phyloP scores from a whole-genome alignment of 768 basidiomycete species.

The Psilocybe sp. region DNA sequence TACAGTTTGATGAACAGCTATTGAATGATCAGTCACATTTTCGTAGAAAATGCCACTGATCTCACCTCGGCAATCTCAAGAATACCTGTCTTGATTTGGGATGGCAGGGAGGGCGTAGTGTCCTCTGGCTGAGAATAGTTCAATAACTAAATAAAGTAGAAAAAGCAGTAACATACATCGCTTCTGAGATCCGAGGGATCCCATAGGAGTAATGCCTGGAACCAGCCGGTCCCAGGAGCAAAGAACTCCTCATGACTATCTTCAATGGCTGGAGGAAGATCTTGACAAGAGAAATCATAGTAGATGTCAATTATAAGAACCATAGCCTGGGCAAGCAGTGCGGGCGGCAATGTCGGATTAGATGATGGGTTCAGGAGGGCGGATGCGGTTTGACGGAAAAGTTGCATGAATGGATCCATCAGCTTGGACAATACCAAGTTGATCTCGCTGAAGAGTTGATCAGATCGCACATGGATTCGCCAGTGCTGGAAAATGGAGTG shows the following conservation, averaged over 20 bases:
- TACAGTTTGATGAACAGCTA: slow-evolving; percentile 83
- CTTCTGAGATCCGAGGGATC: slow-evolving; percentile 63
- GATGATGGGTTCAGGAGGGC: slow-evolving; percentile 44
- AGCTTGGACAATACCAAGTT: slow-evolving; percentile 87
- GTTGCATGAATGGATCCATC: slow-evolving; percentile 76
- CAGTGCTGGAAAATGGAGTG: slow-evolving; percentile 95
- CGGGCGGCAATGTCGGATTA: slow-evolving; percentile 31
- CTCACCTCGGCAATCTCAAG: slow-evolving; percentile 87
- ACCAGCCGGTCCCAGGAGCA: slow-evolving; percentile 61
- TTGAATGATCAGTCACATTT: slow-evolving; percentile 2
- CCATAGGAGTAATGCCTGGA: slow-evolving; percentile 82
- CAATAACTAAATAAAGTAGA: slow-evolving; percentile 6
- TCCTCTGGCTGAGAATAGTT: slow-evolving; percentile 63
- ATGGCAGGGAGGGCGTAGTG: slow-evolving; percentile 77
- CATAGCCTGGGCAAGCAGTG: slow-evolving; percentile 68
- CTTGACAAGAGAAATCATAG: slow-evolving; percentile 93
- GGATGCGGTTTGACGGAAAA: slow-evolving; percentile 69
- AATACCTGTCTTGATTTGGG: slow-evolving; percentile 84
- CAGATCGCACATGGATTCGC: slow-evolving; percentile 87
- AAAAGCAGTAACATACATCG: slow-evolving; percentile 50
- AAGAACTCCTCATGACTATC: slow-evolving; percentile 86
- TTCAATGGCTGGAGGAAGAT: slow-evolving; percentile 92
- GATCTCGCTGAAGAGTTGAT: slow-evolving; percentile 86
- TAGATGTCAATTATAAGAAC: slow-evolving; percentile 82
- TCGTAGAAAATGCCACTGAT: slow-evolving; percentile 6